Evolutionary conservation across 306 rosid species (phyloP).

Genomic region (Begonia fuchsioides): DNA sequence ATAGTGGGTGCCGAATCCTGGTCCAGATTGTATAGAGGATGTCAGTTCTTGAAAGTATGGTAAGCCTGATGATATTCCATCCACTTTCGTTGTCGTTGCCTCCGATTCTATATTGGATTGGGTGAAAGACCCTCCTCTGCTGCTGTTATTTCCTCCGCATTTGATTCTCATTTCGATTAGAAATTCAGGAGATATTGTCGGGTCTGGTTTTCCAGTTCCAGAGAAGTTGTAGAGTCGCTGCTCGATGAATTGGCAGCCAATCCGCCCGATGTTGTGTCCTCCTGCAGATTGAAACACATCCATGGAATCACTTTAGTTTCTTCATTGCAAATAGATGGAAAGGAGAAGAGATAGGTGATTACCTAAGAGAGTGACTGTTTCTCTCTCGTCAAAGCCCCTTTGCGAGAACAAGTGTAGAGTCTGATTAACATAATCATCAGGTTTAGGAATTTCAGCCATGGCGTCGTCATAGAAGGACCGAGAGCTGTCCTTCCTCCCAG

Average conservation of each 20-base stretch:
- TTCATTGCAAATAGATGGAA: background rate
- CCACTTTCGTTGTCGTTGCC: slow-evolving; percentile 1
- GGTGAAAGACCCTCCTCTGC: slow-evolving; percentile 11
- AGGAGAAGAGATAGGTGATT: background rate
- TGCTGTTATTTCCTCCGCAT: slow-evolving; percentile 20
- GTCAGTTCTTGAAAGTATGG: slow-evolving; percentile 30
- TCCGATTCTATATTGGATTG: slow-evolving; percentile 4
- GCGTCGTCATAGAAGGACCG: slow-evolving; percentile 43
- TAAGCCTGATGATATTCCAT: slow-evolving; percentile 19
- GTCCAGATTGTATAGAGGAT: slow-evolving; percentile 37
- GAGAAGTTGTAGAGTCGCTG: slow-evolving; percentile 50
- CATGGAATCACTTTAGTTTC: no score
- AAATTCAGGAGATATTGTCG: slow-evolving; percentile 41
- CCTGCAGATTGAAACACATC: slow-evolving; percentile 31
- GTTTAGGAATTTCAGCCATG: slow-evolving; percentile 47
- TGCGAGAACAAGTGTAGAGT: slow-evolving; percentile 41
- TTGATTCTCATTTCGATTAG: slow-evolving; percentile 33
- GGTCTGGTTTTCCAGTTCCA: slow-evolving; percentile 60
- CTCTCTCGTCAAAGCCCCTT: slow-evolving; percentile 67
- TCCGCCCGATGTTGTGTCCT: slow-evolving; percentile 72
- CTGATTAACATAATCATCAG: slow-evolving; percentile 41
- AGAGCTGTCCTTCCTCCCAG: slow-evolving; percentile 59
- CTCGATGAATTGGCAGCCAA: slow-evolving; percentile 53
- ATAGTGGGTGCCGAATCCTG: slow-evolving; percentile 53
- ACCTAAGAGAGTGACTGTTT: slow-evolving; percentile 87